Evolutionary conservation across 345 rosid genomes (phyloP), one percentile per base, ranked within the genome.

Genomic region (Stellera chamaejasme): DNA sequence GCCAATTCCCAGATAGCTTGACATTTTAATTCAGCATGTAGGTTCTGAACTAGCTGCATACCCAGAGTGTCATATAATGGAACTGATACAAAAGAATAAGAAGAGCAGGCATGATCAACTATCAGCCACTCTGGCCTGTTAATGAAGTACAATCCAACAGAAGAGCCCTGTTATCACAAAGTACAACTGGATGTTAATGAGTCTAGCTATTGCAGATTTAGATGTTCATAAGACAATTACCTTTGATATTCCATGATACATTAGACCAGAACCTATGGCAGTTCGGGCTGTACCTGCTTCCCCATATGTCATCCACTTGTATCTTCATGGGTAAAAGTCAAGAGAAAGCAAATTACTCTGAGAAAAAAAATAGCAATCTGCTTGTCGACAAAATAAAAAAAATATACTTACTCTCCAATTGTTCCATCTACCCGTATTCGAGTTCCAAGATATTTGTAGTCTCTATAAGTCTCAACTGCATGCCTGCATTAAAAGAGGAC

Each of bases 1-100:
- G 25, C 9, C 19, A 27, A 46, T 28, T 51, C 48, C 12, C 8
- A 42, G 41, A 45, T 26, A 26, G 56, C 3, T 41, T 59, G 58
- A 45, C 28, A 41, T 59, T 28, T 8, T 51, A 70, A 67, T 10
- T 10, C 45, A 58, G 56, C 25, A 10, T 45, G 7, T 32, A 39
- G n/a, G 11, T 13, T 14, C 13, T 56, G 36, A 49, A 76, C 48
- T 41, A 69, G 48, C 54, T 9, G 64, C 81, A 51, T 45, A 87
- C 99, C 99, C 61, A 89, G 95, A 36, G 97, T 93, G 79, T 93
- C 99, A 58, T 89, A 93, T 66, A 93, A 72, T 74, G 99, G 99
- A 82, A 93, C 97, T 12, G 96, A 89, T 43, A 83, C 68, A 54
- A 62, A 82, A 61, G 97, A 93, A 65, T 83, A 93, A 10, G 99